A percentile compares a stretch with the other conserved stretches of the same genome.
These are phyloP conservation scores for Solanum chiquidenum DNA, from an alignment of 257 asterid genomes.

Conservation along the genomic window DNA sequence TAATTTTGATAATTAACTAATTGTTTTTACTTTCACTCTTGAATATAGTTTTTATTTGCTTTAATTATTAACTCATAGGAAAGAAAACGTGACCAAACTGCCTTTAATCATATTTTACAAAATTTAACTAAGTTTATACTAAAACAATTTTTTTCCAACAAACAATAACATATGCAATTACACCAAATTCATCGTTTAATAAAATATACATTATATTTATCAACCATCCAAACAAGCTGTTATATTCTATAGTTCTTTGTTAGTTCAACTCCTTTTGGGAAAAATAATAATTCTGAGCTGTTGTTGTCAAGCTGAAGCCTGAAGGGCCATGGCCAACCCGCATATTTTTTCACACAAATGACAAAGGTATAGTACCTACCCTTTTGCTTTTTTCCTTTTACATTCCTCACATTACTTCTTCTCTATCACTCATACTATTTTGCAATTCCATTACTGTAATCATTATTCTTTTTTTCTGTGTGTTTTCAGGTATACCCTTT, in stretches of 20 bases:
- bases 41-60: not conserved
- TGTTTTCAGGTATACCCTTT: constrained; percentile 1
- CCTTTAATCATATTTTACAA: not conserved
- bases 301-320: constrained; percentile 7
- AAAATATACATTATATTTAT: not conserved
- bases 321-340: constrained; percentile 33
- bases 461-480: constrained; percentile 9
- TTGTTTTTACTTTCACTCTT: not conserved
- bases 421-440: constrained; percentile 30
- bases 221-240: not conserved
- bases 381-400: not conserved
- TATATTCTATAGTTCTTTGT: not conserved
- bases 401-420: constrained; percentile 30
- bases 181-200: too few relatives aligned
- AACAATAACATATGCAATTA: not conserved
- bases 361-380: constrained; percentile 7
- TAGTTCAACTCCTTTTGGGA: not conserved
- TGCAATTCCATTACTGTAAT: not conserved
- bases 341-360: constrained; percentile 10
- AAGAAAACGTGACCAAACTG: not conserved
- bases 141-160: too few relatives aligned
- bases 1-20: too few relatives aligned
- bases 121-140: not conserved
- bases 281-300: not conserved
- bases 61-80: not conserved